Evolutionary conservation across 306 rosid species (phyloP), one percentile per base, ranked within the genome.

Genomic region (Cucumis hystrix): DNA sequence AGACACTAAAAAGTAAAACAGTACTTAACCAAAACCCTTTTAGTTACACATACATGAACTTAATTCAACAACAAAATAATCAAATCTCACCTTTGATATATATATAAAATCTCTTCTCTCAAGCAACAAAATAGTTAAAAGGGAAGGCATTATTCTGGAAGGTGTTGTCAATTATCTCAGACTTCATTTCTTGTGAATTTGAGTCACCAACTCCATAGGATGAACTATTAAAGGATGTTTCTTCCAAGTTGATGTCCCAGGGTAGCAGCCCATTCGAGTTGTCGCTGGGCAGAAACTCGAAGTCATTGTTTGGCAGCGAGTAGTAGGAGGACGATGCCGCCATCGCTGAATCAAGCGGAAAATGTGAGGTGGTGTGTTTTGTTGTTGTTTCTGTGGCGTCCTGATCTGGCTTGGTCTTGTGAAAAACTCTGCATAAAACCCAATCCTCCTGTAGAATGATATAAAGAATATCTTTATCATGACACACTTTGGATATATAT

Each of bases 161-260:
- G 58, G 58, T 45, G 75, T 70, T 25, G 13, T 47, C 58, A 14
- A 47, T 52, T 16, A 52, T 70, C 40, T 70, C 75, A 70, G 11
- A 70, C 40, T 70, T 70, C 58, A 70, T 70, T 21, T 70, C 75
- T 2, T 67, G 55, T 20, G 17, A 2, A 41, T 41, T 67, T 40
- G 74, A 41, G 7, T 70, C 75, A 25, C 55, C 74, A 67, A 70
- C 75, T 70, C 58, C 75, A 70, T 70, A 45, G 58, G 75, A 33
- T 33, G 37, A 47, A 23, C 40, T 47, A 28, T 28, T 28, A 4
- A 43, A 70, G 39, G 14, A 20, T 20, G 75, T 47, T 70, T 70
- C 57, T 70, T 67, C 74, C 54, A 41, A 10, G 74, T 20, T 66
- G 15, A n/a, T 67, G 54, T 70, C 75, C 75, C 58, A 70, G 4